Evolutionary conservation across 768 basidiomycete species (phyloP).

Genomic region (Lentinula sp.): DNA sequence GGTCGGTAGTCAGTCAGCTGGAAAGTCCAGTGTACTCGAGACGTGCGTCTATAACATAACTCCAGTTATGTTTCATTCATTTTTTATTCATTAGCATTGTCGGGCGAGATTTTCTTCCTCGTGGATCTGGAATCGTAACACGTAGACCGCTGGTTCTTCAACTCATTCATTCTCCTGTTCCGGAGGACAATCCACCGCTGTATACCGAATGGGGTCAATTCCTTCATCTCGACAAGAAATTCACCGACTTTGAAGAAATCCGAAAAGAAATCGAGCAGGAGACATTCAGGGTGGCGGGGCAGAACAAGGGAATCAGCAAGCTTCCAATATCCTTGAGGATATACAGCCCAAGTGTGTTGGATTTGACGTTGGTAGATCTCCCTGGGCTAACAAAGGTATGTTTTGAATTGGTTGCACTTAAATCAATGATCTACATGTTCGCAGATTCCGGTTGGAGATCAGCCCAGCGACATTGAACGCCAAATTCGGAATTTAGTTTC

Average conservation of each 20-base stretch:
- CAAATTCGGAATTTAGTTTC: constrained; percentile 94
- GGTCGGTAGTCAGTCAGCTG: constrained; percentile 96
- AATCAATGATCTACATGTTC: background rate
- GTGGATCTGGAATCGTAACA: constrained; percentile 93
- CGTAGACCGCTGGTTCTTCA: constrained; percentile 93
- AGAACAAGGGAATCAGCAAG: constrained; percentile 98
- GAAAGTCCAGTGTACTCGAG: constrained; percentile 94
- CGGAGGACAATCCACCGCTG: constrained; percentile 39
- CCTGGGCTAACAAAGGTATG: constrained; percentile 93
- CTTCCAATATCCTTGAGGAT: constrained; percentile 93
- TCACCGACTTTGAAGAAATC: constrained; percentile 94
- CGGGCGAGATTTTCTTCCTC: constrained; percentile 85
- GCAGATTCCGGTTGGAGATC: constrained; percentile 93
- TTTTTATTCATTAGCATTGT: constrained; percentile 60
- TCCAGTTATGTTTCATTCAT: constrained; percentile 1
- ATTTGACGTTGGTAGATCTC: constrained; percentile 92
- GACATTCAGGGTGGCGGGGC: constrained; percentile 94
- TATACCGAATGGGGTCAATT: constrained; percentile 95
- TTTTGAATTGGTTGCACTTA: background rate
- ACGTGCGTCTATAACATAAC: constrained; percentile 52
- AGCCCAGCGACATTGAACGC: constrained; percentile 95
- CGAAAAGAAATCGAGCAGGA: constrained; percentile 97
- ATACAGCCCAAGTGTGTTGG: constrained; percentile 92
- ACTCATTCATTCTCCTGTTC: constrained; percentile 84
- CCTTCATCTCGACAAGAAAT: constrained; percentile 91